These are phyloP conservation scores for Ramaria sp. DNA, from an alignment of 768 basidiomycete species.

Conservation along the genomic window DNA sequence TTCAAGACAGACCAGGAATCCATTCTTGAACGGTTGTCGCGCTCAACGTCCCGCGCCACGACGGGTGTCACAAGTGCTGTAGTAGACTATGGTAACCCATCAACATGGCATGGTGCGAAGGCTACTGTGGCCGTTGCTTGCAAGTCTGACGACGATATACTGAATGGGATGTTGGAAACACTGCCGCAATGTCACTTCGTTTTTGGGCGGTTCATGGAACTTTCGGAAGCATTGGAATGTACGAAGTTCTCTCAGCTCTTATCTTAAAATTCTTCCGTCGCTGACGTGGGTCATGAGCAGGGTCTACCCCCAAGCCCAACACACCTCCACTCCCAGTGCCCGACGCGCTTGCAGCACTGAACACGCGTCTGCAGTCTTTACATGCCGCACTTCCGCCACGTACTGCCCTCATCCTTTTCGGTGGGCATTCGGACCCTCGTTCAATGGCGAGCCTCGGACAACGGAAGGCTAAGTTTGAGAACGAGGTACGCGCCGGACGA, in stretches of 20 bases:
- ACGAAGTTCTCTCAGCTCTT: conserved; percentile 19
- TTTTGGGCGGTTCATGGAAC: conserved; percentile 74
- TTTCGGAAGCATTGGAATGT: conserved; percentile 82
- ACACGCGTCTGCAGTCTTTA: conserved; percentile 49
- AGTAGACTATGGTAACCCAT: conserved; percentile 79
- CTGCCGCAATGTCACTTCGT: conserved; percentile 64
- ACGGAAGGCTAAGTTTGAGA: conserved; percentile 65
- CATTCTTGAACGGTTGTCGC: conserved; percentile 76
- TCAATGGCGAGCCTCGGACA: conserved; percentile 64
- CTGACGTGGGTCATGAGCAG: background rate
- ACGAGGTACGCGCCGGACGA: conserved; percentile 35
- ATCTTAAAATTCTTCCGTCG: background rate
- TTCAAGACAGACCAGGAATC: conserved; percentile 78
- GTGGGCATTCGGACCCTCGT: conserved; percentile 83
- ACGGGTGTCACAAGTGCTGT: conserved; percentile 48
- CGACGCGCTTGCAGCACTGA: conserved; percentile 36
- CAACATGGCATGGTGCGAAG: conserved; percentile 76
- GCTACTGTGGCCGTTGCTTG: conserved; percentile 71
- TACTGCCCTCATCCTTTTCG: conserved; percentile 78
- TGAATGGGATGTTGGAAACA: conserved; percentile 53
- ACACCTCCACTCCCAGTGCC: conserved; percentile 4
- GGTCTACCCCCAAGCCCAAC: background rate
- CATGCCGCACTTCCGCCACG: conserved; percentile 63
- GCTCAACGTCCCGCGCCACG: conserved; percentile 27
- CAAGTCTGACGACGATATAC: conserved; percentile 64